Conservation (phyloP, 2,329 filamentous ascomycete genomes). For the Xylaria polymorpha region DNA sequence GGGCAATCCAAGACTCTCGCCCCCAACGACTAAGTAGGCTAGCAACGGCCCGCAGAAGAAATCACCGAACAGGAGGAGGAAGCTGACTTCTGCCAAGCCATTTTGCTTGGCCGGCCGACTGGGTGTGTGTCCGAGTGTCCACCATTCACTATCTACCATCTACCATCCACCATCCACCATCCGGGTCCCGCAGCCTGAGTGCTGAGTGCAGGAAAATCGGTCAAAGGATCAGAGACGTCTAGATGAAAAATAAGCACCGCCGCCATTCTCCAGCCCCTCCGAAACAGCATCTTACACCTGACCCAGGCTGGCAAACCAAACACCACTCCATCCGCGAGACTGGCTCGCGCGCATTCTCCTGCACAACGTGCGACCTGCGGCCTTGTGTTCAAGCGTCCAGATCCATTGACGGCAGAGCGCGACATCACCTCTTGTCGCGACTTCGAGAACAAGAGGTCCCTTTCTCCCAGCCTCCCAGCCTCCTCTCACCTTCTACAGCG, state of each 20-base stretch:
- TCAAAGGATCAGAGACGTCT: slow-evolving; percentile 36
- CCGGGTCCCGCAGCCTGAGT: slow-evolving; percentile 24
- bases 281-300: slow-evolving; percentile 34
- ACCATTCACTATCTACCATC: not conserved
- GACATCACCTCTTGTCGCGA: slow-evolving; percentile 46
- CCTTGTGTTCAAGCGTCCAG: slow-evolving; percentile 31
- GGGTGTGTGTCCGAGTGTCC: slow-evolving; percentile 8
- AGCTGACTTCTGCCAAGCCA: slow-evolving; percentile 30
- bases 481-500: slow-evolving; percentile 35
- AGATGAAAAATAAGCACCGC: slow-evolving; percentile 35
- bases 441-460: slow-evolving; percentile 48
- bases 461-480: slow-evolving; percentile 41
- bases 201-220: slow-evolving; percentile 41
- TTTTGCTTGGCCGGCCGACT: slow-evolving; percentile 15
- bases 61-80: not conserved
- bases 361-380: slow-evolving; percentile 25
- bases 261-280: slow-evolving; percentile 36
- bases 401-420: slow-evolving; percentile 39
- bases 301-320: slow-evolving; percentile 34
- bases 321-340: slow-evolving; percentile 26
- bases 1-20: not conserved
- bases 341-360: slow-evolving; percentile 36
- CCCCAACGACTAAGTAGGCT: not conserved
- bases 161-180: slow-evolving; percentile 6
- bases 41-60: not conserved